Evolutionary conservation across 768 basidiomycete species (phyloP).

Genomic region (Naganishia randhawae): DNA sequence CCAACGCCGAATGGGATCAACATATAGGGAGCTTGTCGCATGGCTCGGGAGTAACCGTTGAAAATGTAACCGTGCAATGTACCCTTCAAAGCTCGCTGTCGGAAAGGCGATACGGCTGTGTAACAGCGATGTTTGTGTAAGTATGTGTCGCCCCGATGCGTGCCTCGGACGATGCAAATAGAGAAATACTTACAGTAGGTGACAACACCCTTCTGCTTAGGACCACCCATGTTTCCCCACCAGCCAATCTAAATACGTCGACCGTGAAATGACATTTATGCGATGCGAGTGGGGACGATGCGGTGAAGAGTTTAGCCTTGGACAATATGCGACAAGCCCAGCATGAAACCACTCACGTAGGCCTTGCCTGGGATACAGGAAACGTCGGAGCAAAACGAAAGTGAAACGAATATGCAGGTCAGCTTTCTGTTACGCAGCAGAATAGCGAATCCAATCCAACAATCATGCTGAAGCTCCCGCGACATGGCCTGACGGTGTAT

Average conservation of each 20-base stretch:
- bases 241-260: slow-evolving; percentile 63
- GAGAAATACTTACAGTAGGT: slow-evolving; percentile 66
- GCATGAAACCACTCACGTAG: slow-evolving; percentile 61
- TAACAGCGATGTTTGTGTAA: neutral
- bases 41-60: slow-evolving; percentile 77
- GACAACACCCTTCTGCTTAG: slow-evolving; percentile 71
- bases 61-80: slow-evolving; percentile 72
- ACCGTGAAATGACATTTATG: neutral
- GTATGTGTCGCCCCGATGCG: neutral
- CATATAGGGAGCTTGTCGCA: slow-evolving; percentile 72
- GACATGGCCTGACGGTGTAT: no score
- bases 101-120: slow-evolving; percentile 79
- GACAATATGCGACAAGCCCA: neutral
- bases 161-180: neutral
- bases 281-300: neutral
- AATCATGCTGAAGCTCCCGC: neutral
- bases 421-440: slow-evolving; percentile 4
- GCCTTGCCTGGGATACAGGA: slow-evolving; percentile 59
- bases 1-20: slow-evolving; percentile 71
- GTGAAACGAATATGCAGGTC: neutral
- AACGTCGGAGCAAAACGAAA: neutral
- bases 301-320: neutral
- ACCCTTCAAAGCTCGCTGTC: slow-evolving; percentile 68
- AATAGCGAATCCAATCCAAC: neutral
- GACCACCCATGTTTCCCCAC: slow-evolving; percentile 77